These are phyloP conservation scores for Hirsutella thompsonii DNA, from an alignment of 2,329 filamentous ascomycete genomes.

Conservation along the genomic window DNA sequence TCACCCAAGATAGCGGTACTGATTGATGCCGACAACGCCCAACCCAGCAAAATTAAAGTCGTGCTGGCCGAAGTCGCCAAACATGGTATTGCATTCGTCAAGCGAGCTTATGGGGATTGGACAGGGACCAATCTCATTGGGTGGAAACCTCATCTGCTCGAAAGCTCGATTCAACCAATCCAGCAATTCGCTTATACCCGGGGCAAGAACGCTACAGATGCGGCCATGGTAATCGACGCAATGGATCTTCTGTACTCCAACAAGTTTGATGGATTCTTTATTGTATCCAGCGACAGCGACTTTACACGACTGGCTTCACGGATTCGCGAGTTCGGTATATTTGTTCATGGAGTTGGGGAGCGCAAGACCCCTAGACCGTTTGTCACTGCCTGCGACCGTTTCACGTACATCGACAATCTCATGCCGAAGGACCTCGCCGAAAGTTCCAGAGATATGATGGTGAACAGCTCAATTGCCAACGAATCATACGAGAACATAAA, in stretches of 20 bases:
- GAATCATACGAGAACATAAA: no score
- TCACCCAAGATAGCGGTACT: slow-evolving; percentile 20
- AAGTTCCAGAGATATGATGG: no score
- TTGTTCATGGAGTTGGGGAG: slow-evolving; percentile 21
- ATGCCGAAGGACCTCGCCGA: not conserved
- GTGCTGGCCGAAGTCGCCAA: slow-evolving; percentile 18
- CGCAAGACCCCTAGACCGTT: slow-evolving; percentile 18
- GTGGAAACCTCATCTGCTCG: slow-evolving; percentile 20
- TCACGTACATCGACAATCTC: slow-evolving; percentile 16
- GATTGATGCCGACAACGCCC: slow-evolving; percentile 20
- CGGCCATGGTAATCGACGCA: slow-evolving; percentile 23
- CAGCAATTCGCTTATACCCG: slow-evolving; percentile 22
- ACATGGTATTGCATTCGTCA: slow-evolving; percentile 17
- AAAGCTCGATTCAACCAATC: slow-evolving; percentile 19
- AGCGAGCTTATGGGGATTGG: slow-evolving; percentile 22
- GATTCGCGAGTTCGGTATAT: slow-evolving; percentile 17
- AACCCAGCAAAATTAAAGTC: slow-evolving; percentile 6
- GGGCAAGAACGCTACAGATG: slow-evolving; percentile 21
- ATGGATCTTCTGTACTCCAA: slow-evolving; percentile 22
- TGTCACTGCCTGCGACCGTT: slow-evolving; percentile 19
- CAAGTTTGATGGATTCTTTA: slow-evolving; percentile 19
- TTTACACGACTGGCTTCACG: slow-evolving; percentile 21
- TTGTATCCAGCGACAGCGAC: slow-evolving; percentile 22
- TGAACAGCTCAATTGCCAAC: no score
- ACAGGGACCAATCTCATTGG: slow-evolving; percentile 11